Evolutionary conservation across 768 basidiomycete genomes (phyloP), one percentile per base, ranked within the genome.

Genomic region (Mycena pura): DNA sequence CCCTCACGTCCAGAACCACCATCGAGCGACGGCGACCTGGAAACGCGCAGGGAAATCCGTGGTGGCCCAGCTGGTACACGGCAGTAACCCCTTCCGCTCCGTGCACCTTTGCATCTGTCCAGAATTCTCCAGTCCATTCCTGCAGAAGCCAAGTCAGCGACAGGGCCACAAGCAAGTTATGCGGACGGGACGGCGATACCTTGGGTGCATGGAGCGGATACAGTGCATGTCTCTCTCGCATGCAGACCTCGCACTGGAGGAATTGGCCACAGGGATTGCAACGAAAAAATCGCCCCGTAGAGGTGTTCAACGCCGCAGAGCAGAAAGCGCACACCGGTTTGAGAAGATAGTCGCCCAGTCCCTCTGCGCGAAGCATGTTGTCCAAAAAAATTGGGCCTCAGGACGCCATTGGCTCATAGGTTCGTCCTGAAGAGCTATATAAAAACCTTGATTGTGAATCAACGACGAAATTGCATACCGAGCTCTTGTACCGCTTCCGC

Each of bases 51-150:
- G 39, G 48, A 17, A 34, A 27, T 2, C 58, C 58, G 15, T 34
- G 29, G 47, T 60, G 58, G 0, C 58, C 58, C 2, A 60, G 19
- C 19, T 60, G 58, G 19, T 51, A 60, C 7, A 59, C 46, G 10
- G 46, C 15, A 21, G 43, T 44, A 6, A 54, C 25, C 24, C 32
- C 34, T 13, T 14, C 22, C 31, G 48, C 15, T 8, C 29, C 19
- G 5, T 13, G 5, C 6, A 52, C 24, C 19, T 38, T 8, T 10
- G 51, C 36, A 3, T 17, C 19, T 8, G 24, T 36, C 51, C 51
- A 52, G 38, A 8, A 25, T 5, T 25, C 34, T 5, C 51, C 51
- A 36, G 38, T 52, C 51, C 51, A 52, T 52, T 52, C 34, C 51
- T 52, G n/a, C n/a, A n/a, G n/a, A n/a, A n/a, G n/a, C n/a, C n/a